Evolutionary conservation across 352 stramenopile genomes (phyloP).

Genomic region (Phytopythium mirpurense): DNA sequence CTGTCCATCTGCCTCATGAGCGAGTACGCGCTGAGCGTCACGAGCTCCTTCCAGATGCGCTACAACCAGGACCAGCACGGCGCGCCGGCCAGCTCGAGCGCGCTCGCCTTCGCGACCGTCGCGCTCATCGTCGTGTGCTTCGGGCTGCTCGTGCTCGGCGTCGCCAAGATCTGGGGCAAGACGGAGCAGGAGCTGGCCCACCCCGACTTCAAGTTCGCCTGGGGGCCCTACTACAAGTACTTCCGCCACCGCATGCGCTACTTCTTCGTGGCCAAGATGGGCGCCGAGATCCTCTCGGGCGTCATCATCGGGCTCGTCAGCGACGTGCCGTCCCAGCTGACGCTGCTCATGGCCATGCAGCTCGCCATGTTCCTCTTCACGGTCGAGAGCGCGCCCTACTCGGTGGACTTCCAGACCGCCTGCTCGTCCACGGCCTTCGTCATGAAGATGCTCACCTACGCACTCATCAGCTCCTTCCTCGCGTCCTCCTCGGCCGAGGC

Average conservation of each 20-base stretch:
- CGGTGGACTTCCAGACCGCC: constrained; percentile 67
- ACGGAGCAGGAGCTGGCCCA: constrained; percentile 44
- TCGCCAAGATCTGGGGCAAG: constrained; percentile 66
- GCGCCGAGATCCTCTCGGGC: constrained; percentile 63
- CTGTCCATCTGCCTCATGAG: constrained; percentile 74
- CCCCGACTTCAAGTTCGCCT: constrained; percentile 75
- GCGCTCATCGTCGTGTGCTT: constrained; percentile 62
- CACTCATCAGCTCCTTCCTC: constrained; percentile 75
- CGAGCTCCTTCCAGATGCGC: constrained; percentile 71
- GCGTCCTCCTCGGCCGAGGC: constrained; percentile 39
- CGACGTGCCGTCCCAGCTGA: constrained; percentile 68
- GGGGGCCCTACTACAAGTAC: constrained; percentile 81
- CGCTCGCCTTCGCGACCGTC: constrained; percentile 52
- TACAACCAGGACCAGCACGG: constrained; percentile 48
- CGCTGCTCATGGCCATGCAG: constrained; percentile 64
- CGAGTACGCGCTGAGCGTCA: constrained; percentile 78
- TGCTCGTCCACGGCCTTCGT: constrained; percentile 65
- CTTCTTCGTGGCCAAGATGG: constrained; percentile 80
- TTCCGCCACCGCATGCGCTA: constrained; percentile 57
- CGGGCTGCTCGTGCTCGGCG: constrained; percentile 56
- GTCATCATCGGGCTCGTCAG: constrained; percentile 72
- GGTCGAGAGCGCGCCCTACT: constrained; percentile 54
- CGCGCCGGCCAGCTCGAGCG: constrained; percentile 28
- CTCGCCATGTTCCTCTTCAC: constrained; percentile 74
- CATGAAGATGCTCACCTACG: constrained; percentile 84